Evolutionary conservation across 2,329 filamentous ascomycete genomes (phyloP).

Genomic region (Fusarium succisae): DNA sequence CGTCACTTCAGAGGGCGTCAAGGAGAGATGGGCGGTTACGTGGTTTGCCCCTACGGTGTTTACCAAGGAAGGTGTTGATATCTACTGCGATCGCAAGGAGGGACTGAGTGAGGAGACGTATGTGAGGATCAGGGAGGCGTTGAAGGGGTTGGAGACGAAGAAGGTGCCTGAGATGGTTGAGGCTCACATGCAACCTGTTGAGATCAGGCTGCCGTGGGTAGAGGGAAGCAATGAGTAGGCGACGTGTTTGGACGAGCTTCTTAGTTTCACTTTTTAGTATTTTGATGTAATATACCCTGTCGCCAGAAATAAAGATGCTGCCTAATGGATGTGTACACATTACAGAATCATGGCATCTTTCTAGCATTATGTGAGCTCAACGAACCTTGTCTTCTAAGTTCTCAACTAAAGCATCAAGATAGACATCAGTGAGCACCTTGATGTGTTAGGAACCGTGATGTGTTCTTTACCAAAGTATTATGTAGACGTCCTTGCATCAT

Average conservation of each 20-base stretch:
- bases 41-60: constrained; percentile 87
- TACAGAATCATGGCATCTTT: not conserved
- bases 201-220: constrained; percentile 62
- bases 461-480: not conserved
- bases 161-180: constrained; percentile 62
- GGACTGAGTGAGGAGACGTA: constrained; percentile 69
- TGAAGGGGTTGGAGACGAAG: constrained; percentile 59
- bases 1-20: constrained; percentile 49
- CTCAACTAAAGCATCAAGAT: not conserved
- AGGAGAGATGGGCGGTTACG: constrained; percentile 78
- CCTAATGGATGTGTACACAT: not conserved
- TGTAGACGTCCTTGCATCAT: not conserved
- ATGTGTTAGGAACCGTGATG: not conserved
- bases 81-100: constrained; percentile 73
- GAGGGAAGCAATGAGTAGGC: constrained; percentile 30
- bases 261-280: not conserved
- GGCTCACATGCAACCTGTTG: constrained; percentile 60
- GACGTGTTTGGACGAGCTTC: not conserved
- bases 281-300: constrained; percentile 22
- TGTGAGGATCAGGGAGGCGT: constrained; percentile 61
- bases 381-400: not conserved
- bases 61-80: constrained; percentile 81
- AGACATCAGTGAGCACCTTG: not conserved
- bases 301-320: not conserved
- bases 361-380: not conserved